A percentile compares a stretch with the other conserved stretches of the same genome.
Evolutionary conservation across 352 stramenopile genomes (phyloP).

Genomic region (Globisporangium sylvaticum): DNA sequence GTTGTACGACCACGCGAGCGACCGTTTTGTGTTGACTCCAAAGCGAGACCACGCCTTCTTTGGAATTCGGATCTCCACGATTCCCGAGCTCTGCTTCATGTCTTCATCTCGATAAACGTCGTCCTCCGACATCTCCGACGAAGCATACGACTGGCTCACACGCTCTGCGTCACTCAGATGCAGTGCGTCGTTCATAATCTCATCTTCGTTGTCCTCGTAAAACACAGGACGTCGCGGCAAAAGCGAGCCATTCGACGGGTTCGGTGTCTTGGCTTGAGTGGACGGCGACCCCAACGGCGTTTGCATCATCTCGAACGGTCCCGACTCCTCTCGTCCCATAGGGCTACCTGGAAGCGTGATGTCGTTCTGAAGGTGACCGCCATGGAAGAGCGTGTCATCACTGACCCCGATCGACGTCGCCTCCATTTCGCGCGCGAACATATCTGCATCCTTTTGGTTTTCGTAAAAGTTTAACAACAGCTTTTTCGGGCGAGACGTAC

Average conservation of each 20-base stretch:
- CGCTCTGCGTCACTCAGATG: conserved; percentile 59
- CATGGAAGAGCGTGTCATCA: conserved; percentile 44
- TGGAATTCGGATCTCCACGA: conserved; percentile 81
- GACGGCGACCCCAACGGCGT: conserved; percentile 50
- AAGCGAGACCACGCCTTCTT: conserved; percentile 81
- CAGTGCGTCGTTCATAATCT: conserved; percentile 37
- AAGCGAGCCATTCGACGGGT: conserved; percentile 19
- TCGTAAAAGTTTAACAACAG: conserved; percentile 70
- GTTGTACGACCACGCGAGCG: conserved; percentile 76
- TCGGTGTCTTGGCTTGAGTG: conserved; percentile 6
- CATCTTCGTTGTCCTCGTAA: conserved; percentile 38
- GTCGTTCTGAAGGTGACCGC: conserved; percentile 26
- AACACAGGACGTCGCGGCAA: conserved; percentile 39
- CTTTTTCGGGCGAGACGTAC: conserved; percentile 58
- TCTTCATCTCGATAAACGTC: conserved; percentile 27
- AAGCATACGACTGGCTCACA: conserved; percentile 67
- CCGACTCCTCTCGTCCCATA: conserved; percentile 43
- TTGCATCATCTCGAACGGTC: conserved; percentile 65
- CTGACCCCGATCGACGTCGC: conserved; percentile 52
- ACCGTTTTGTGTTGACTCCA: conserved; percentile 56
- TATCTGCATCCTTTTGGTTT: conserved; percentile 33
- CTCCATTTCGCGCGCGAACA: conserved; percentile 21
- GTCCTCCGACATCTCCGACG: conserved; percentile 53
- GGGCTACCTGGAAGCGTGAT: conserved; percentile 39
- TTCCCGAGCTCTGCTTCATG: conserved; percentile 32